Evolutionary conservation across 768 basidiomycete genomes (phyloP).

Genomic region (Trametes coccinea): DNA sequence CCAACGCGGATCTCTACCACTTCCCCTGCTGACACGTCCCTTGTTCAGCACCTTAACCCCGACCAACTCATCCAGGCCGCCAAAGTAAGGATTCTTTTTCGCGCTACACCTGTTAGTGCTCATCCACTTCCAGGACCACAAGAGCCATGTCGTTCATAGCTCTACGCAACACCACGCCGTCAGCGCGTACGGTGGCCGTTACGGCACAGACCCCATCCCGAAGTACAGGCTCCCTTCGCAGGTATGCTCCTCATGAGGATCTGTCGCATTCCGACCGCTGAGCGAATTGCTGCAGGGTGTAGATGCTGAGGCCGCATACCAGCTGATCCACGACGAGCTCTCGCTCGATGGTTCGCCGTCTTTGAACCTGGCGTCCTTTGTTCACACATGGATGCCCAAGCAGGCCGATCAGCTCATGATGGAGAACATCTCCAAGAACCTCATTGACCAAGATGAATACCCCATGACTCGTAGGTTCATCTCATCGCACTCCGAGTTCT

Average conservation of each 20-base stretch:
- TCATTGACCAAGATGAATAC: conserved; percentile 73
- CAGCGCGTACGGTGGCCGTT: conserved; percentile 61
- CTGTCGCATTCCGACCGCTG: neutral
- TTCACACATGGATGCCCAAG: conserved; percentile 64
- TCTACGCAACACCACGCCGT: conserved; percentile 34
- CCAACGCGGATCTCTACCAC: conserved; percentile 1
- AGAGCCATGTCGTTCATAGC: conserved; percentile 39
- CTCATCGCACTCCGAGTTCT: neutral
- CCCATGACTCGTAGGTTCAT: conserved; percentile 49
- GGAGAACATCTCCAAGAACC: conserved; percentile 67
- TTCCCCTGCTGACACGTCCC: too few species aligned
- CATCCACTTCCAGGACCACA: conserved; percentile 25
- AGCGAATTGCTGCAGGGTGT: conserved; percentile 45
- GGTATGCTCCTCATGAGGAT: conserved; percentile 30
- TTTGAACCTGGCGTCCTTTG: conserved; percentile 68
- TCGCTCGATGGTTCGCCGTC: conserved; percentile 54
- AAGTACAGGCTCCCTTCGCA: conserved; percentile 66
- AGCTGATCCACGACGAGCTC: conserved; percentile 67
- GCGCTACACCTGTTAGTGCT: conserved; percentile 3
- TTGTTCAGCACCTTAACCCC: conserved; percentile 61
- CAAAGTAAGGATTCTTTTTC: conserved; percentile 38
- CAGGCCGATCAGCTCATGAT: conserved; percentile 54
- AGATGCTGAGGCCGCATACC: conserved; percentile 49
- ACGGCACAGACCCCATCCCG: conserved; percentile 66
- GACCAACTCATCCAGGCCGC: conserved; percentile 62